Base-by-base conservation (phyloP, 1,284 basidiomycete species). In the Trametes hirsuta region DNA sequence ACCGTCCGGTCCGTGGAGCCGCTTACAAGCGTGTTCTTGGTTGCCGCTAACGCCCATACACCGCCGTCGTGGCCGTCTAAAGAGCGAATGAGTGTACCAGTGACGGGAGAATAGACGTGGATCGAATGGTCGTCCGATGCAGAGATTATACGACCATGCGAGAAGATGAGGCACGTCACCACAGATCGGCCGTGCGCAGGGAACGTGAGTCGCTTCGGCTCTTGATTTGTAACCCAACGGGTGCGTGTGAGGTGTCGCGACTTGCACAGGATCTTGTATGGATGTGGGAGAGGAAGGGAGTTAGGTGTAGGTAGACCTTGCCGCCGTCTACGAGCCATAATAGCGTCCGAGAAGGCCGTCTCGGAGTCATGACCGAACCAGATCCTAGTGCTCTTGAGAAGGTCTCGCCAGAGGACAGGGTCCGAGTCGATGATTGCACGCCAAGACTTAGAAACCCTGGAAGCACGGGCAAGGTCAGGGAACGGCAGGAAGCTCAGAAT, bases 1-100 rank as follows among this genome's bases (percentile, higher is more conserved):
- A 98, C 93, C 1, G 94, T 97, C 36, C 95, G 87, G 77, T 98
- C 95, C 5, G 96, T 98, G 37, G 92, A 94, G 18, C 95, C 96
- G 62, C 90, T 94, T 62, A 98, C 95, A 11, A 98, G 85, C 1
- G 88, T 91, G 70, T 97, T 90, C 71, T 91, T 88, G 59, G 83
- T 88, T 2, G 90, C 88, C 1, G 91, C 90, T 21, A 98, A 80
- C 8, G 96, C 95, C 95, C 95, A 98, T 2, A 98, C 94, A 36
- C 96, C 95, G 44, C 95, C 95, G 70, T 95, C 92, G 71, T 98
- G 96, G 2, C 95, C 95, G 58, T 91, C 84, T 21, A 98, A 81
- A 0, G 88, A 85, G 53, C 84, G 86, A 5, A 90, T 75, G 24
- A 93, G 81, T 48, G 86, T 81, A 6, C 95, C 95, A 0, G 90